These are phyloP conservation scores for Capsicum baccatum DNA, from an alignment of 257 asterid genomes.

Conservation along the genomic window DNA sequence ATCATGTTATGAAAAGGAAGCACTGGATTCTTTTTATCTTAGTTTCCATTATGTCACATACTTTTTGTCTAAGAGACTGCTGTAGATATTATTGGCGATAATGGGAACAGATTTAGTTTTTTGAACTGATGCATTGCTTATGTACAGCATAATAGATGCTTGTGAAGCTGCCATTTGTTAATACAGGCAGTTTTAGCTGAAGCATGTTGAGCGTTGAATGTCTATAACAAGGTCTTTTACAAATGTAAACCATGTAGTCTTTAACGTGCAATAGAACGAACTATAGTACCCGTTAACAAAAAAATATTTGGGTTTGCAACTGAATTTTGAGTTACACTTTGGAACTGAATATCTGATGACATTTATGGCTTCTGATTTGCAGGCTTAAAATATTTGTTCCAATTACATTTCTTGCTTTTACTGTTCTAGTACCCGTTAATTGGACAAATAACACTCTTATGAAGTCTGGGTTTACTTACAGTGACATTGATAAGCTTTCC, in stretches of 20 bases:
- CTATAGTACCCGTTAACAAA: not conserved
- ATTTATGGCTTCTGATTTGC: conserved; percentile 39
- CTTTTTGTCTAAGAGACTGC: not conserved
- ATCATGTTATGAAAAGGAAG: not conserved
- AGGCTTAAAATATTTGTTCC: conserved; percentile 95
- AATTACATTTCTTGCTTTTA: conserved; percentile 72
- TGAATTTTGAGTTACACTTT: not conserved
- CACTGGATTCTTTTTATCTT: not conserved
- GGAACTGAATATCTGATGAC: conserved; percentile 8
- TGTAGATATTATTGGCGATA: not conserved
- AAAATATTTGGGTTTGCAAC: too few relatives aligned
- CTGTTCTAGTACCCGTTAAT: conserved; percentile 86
- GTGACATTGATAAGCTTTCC: conserved; percentile 87
- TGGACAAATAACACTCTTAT: conserved; percentile 82
- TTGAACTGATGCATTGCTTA: not conserved
- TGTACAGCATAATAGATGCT: not conserved
- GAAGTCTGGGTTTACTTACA: conserved; percentile 54
- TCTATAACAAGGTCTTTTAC: not conserved
- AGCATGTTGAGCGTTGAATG: not conserved
- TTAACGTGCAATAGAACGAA: not conserved
- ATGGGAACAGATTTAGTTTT: not conserved
- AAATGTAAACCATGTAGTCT: not conserved
- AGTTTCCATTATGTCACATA: not conserved
- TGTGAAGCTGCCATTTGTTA: not conserved
- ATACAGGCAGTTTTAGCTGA: not conserved